Evolutionary conservation across 441 rosid genomes (phyloP).

Genomic region (Gossypium davidsonii): DNA sequence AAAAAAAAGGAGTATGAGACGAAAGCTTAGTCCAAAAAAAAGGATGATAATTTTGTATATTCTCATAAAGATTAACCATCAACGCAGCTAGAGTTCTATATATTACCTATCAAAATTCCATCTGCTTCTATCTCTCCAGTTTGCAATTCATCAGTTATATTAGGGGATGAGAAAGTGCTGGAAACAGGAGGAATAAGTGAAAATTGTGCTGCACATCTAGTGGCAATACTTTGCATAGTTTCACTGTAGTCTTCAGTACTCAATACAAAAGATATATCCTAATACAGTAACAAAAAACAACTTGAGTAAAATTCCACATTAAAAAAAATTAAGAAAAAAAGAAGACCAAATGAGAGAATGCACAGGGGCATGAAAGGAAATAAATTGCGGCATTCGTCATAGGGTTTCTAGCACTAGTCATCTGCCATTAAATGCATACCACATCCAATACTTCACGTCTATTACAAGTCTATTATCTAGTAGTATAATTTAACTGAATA

Average conservation of each 20-base stretch:
- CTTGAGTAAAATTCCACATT: slow-evolving; percentile 3
- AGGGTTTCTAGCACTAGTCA: not conserved
- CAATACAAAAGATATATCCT: slow-evolving; percentile 74
- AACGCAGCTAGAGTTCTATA: slow-evolving; percentile 18
- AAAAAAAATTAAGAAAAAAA: not conserved
- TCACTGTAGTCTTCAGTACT: slow-evolving; percentile 72
- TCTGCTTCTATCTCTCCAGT: slow-evolving; percentile 29
- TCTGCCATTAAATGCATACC: not conserved
- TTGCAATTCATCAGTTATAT: slow-evolving; percentile 27
- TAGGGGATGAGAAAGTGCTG: slow-evolving; percentile 29
- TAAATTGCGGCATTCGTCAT: not conserved
- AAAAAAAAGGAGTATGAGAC: not conserved
- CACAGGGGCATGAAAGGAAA: slow-evolving; percentile 1
- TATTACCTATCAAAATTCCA: slow-evolving; percentile 34
- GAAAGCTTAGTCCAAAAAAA: slow-evolving; percentile 12
- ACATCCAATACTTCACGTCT: not conserved
- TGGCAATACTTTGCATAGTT: slow-evolving; percentile 60
- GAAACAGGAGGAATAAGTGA: slow-evolving; percentile 62
- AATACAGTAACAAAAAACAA: slow-evolving; percentile 18
- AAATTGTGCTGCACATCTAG: slow-evolving; percentile 58
- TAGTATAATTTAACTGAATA: not conserved
- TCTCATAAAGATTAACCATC: slow-evolving; percentile 17
- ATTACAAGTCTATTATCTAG: not conserved
- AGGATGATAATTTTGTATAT: slow-evolving; percentile 4
- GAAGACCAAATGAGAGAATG: not conserved